Percentiles rank a stretch among this genome's conserved stretches.
Conservation (phyloP, 2,329 filamentous ascomycete species). For the Phyllosticta citribraziliensis region DNA sequence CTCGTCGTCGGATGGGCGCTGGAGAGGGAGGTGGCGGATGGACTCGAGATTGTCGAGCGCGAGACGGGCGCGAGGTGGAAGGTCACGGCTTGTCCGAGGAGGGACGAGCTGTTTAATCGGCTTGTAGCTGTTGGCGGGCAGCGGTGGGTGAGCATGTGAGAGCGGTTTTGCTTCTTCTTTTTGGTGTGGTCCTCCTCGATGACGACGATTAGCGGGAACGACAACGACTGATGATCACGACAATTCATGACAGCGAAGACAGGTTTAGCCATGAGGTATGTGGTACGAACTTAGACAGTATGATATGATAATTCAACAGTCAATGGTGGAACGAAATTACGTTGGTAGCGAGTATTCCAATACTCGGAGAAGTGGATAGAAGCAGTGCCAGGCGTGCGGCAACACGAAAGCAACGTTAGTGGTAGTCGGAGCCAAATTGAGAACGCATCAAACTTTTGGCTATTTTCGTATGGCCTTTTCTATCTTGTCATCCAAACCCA, state of each 20-base stretch:
- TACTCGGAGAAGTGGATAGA: too few species aligned
- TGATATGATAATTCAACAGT: too few species aligned
- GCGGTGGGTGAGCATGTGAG: conserved; percentile 52
- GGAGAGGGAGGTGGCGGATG: conserved; percentile 64
- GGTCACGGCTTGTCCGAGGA: conserved; percentile 59
- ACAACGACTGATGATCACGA: not conserved
- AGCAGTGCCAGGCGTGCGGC: too few species aligned
- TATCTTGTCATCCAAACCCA: not conserved
- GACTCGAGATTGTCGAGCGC: conserved; percentile 55
- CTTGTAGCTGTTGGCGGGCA: conserved; percentile 66
- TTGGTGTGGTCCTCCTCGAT: conserved; percentile 19
- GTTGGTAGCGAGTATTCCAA: too few species aligned
- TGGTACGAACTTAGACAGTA: not conserved
- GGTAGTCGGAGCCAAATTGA: not conserved
- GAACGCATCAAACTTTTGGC: not conserved
- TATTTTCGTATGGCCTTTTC: not conserved
- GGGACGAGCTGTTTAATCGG: conserved; percentile 75
- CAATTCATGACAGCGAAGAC: not conserved
- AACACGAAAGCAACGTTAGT: not conserved
- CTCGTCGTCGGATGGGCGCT: conserved; percentile 72
- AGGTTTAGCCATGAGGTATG: not conserved
- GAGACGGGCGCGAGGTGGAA: conserved; percentile 41
- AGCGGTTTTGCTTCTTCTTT: conserved; percentile 11
- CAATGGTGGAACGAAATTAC: too few species aligned
- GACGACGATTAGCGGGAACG: not conserved